Evolutionary conservation across 2,329 filamentous ascomycete species (phyloP).

Genomic region (Dactylellina parvicollis): DNA sequence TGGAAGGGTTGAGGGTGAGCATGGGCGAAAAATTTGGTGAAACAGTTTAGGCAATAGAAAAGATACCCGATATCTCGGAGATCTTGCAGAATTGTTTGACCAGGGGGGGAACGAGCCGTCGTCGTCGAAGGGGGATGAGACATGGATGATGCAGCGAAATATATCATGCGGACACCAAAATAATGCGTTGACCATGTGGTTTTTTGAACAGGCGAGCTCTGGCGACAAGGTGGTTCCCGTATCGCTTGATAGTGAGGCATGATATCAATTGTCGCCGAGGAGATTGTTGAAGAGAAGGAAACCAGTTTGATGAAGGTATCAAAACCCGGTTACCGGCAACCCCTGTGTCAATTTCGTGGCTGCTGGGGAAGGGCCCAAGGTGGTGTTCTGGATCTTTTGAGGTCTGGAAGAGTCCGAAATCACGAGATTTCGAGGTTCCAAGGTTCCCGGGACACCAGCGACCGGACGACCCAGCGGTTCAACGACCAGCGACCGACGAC

Average conservation of each 20-base stretch:
- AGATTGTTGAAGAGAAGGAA: constrained; percentile 22
- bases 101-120: constrained; percentile 7
- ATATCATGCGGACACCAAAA: constrained; percentile 6
- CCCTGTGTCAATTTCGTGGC: constrained; percentile 45
- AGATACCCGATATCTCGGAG: constrained; percentile 53
- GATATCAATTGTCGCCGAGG: constrained; percentile 40
- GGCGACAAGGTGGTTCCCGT: not conserved
- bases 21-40: constrained; percentile 33
- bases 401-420: constrained; percentile 16
- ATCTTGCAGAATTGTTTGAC: constrained; percentile 49
- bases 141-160: constrained; percentile 31
- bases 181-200: constrained; percentile 52
- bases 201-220: constrained; percentile 33
- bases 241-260: constrained; percentile 22
- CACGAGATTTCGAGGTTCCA: constrained; percentile 4
- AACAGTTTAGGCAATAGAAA: constrained; percentile 46
- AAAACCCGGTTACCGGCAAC: constrained; percentile 42
- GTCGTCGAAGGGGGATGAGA: constrained; percentile 38
- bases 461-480: too few relatives aligned
- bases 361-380: constrained; percentile 12
- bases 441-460: too few relatives aligned
- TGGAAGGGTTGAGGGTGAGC: constrained; percentile 6
- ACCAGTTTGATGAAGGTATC: constrained; percentile 48
- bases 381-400: constrained; percentile 15
- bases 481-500: too few relatives aligned